Evolutionary conservation across 1,284 basidiomycete species (phyloP), one percentile per base, ranked within the genome.

Genomic region (Ceratobasidium sp.): DNA sequence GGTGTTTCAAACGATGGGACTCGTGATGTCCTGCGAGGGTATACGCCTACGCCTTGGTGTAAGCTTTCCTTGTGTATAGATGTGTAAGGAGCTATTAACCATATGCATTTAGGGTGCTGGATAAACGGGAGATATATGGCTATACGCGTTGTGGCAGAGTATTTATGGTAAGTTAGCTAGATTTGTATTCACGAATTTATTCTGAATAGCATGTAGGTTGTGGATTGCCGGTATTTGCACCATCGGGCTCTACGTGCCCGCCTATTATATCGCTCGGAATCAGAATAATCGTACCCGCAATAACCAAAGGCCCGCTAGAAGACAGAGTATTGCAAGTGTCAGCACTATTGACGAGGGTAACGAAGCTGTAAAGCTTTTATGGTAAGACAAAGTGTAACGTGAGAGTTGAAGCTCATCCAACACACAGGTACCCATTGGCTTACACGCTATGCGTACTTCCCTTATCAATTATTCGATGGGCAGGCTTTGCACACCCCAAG

Each of bases 31-130:
- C 38, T 65, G 53, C 15, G 47, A 40, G 8, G 52, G 31, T 68
- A 68, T 32, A 55, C 64, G 3, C 64, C 64, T 22, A 68, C 64
- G 17, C 64, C 64, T 7, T 68, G 64, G 64, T 68, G 64, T 68
- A 55, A 55, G 52, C 20, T 15, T 52, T 32, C n/a, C 3, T 7
- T 34, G 13, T 32, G 5, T 42, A 7, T 15, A 7, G 2, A 32
- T 13, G 29, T 5, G 38, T 17, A 32, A 38, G 13, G 32, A 8
- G 35, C 10, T 32, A 7, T 40, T 34, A 13, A 20, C 10, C 15
- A 12, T 32, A 17, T n/a, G 17, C 25, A 2, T 40, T n/a, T 38
- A 68, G 64, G 64, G 64, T 68, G 64, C 20, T 68, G 64, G 64
- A 55, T 68, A 3, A 68, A 68, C 22, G 29, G 20, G 2, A 55